These are phyloP conservation scores for Teratosphaeria pseudoeucalypti DNA, from an alignment of 2,329 filamentous ascomycete species.

Conservation along the genomic window DNA sequence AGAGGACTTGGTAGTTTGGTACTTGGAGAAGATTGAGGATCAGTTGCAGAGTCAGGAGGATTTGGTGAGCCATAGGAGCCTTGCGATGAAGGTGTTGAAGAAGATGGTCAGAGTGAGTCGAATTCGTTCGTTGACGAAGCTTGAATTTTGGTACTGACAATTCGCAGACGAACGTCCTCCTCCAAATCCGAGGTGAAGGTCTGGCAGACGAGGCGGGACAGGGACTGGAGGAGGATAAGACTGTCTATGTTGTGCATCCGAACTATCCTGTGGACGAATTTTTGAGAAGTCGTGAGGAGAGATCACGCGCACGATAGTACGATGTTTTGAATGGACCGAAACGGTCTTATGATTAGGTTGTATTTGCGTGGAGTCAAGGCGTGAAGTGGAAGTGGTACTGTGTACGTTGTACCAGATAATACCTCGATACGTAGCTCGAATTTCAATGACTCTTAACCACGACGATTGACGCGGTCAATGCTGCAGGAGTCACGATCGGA, in stretches of 20 bases:
- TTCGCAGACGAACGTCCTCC: conserved; percentile 47
- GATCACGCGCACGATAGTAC: not conserved
- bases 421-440: not conserved
- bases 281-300: not conserved
- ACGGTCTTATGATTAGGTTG: not conserved
- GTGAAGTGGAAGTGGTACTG: not conserved
- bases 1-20: conserved; percentile 75
- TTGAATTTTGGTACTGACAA: not conserved
- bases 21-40: conserved; percentile 80
- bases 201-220: conserved; percentile 67
- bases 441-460: not conserved
- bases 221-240: conserved; percentile 40
- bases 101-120: conserved; percentile 82
- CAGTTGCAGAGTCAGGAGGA: conserved; percentile 74
- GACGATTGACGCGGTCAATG: too few species aligned
- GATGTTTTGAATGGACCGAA: not conserved
- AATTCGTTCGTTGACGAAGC: not conserved
- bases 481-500: too few species aligned
- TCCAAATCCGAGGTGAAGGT: conserved; percentile 66
- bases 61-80: conserved; percentile 59
- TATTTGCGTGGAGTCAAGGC: not conserved
- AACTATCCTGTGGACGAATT: conserved; percentile 72
- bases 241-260: conserved; percentile 80
- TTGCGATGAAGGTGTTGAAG: conserved; percentile 79
- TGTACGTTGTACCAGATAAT: not conserved